Base-by-base conservation (phyloP, 176 grass and related monocot genomes). In the Themeda triandra region DNA sequence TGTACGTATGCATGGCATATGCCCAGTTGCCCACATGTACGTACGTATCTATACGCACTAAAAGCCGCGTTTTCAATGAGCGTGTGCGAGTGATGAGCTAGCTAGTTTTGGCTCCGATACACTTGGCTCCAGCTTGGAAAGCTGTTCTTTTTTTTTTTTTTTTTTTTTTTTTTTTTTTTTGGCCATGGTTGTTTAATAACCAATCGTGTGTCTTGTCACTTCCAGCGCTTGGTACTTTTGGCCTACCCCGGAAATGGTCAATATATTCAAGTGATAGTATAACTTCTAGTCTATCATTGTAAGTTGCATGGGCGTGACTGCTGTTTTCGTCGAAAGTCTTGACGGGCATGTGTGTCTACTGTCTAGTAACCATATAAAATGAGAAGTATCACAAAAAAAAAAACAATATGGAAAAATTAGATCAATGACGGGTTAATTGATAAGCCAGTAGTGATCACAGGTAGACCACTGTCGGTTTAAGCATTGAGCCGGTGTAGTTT, bases 1-100 rank as follows among this genome's bases (percentile, higher is more conserved):
- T 81, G 79, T 70, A 81, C 46, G 79, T 69, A 54, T 19, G 79
- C 64, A 69, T 69, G 64, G 45, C 63, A 67, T 67, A 67, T 67
- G 63, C 25, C 15, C 25, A 65, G 37, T 46, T 81, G 79, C n/a
- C 33, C 66, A 58, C 66, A 37, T 69, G 79, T 81, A 65, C 12
- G 79, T 81, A 63, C 24, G 12, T 63, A 31, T 15, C 4, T 10
- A 25, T 62, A 69, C 65, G 79, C 54, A 68, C 69, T n/a, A 56
- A 58, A 66, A 13, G 42, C 9, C 48, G 66, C 65, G 65, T 81
- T 68, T 80, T 68, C 78, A 33, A 36, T 49, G 78, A 80, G 29
- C 29, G 4, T 44, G 28, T 15, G 31, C 31, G 7, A 36, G 65
- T 6, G 35, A 23, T 4, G 8, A 2, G 14, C 27, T 63, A 2